Conservation (phyloP, 192 early-diverging fungal species). For the Coemansia sp. region DNA sequence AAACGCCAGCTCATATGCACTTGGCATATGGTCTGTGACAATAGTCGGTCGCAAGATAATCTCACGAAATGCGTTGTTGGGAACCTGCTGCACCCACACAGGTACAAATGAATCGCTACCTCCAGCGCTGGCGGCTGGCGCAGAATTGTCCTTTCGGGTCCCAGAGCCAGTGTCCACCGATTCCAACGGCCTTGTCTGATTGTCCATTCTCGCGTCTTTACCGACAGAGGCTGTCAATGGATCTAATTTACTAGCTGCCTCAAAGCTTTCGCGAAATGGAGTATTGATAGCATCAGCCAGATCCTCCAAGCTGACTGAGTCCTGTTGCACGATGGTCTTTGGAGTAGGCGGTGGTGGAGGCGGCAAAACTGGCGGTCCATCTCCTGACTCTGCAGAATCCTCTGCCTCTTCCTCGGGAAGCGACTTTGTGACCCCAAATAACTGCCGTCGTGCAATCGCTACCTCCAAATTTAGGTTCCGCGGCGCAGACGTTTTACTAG, state of each 20-base stretch:
- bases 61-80: conserved; percentile 39
- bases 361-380: neutral
- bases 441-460: conserved; percentile 34
- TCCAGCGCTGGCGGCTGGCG: conserved; percentile 4
- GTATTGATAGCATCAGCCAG: conserved; percentile 49
- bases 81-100: conserved; percentile 43
- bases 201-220: neutral
- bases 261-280: conserved; percentile 14
- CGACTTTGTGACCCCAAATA: conserved; percentile 24
- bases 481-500: conserved; percentile 10
- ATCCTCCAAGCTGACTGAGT: conserved; percentile 33
- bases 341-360: conserved; percentile 46
- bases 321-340: conserved; percentile 31
- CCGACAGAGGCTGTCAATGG: neutral
- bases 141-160: conserved; percentile 1
- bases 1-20: conserved; percentile 52
- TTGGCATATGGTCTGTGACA: conserved; percentile 53
- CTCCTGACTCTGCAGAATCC: neutral
- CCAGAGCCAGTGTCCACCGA: neutral
- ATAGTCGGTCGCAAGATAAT: conserved; percentile 46
- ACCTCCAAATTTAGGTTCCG: conserved; percentile 32
- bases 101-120: conserved; percentile 35
- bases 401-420: neutral
- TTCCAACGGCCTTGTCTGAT: neutral
- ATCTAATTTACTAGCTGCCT: neutral